Evolutionary conservation across 352 stramenopile species (phyloP), one percentile per base, ranked within the genome.

Genomic region (Phytopythium aichiense): DNA sequence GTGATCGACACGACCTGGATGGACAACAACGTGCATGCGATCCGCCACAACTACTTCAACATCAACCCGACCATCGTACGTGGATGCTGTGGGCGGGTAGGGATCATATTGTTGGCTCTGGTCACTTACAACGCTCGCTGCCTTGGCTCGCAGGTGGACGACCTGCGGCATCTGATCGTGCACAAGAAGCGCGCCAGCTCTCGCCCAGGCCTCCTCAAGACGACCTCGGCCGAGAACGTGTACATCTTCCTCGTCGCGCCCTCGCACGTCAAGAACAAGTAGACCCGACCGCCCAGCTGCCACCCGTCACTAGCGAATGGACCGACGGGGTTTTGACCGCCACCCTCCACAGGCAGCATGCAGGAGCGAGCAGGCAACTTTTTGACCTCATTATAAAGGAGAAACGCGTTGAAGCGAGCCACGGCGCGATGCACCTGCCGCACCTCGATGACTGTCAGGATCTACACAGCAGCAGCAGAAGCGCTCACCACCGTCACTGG

Each of bases 1-100:
- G 86, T 92, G 18, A 90, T 97, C 59, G 87, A 96, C 64, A 96
- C 83, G 28, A 94, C 89, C 12, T 91, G 81, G 68, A 87, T 95
- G 57, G 85, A 95, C 61, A 88, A 87, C 46, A 96, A 96, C 56
- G 81, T 96, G 46, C 82, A 92, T 63, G 71, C 73, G 30, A 80
- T 94, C 46, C 77, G 87, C 4, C 87, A 96, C 74, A 91, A 87
- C 61, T 94, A 89, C 64, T 96, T 92, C 65, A 94, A 88, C 56
- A 60, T 96, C 28, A 96, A 96, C 60, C 71, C 81, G 40, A 93
- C 84, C 2, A 75, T 95, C 33, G 73, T 94, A 73, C 43, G 73
- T 75, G 57, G 22, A 13, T 46, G 30, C 7, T 18, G 28, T 23
- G 49, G 13, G 20, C 1, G 23, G 16, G 13, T 16, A n/a, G 6